Evolutionary conservation across 805 yeast genomes (phyloP), one percentile per base, ranked within the genome.

Genomic region (fission yeast (Schizosaccharomyces pombe)): DNA sequence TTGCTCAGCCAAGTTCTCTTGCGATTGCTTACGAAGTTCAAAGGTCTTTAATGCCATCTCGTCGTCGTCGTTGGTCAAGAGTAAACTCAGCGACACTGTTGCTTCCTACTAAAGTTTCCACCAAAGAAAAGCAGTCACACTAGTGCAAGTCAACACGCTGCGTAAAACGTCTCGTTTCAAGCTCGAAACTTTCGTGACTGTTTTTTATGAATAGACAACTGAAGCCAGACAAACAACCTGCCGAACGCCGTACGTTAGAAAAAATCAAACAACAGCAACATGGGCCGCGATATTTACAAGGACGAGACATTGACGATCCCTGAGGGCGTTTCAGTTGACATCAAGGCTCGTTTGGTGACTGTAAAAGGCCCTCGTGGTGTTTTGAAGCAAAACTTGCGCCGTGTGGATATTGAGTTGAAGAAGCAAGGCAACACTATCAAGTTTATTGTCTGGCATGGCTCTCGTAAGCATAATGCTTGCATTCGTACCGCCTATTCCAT

Each of bases 391-490:
- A 77, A 82, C 77, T 78, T 89, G 70, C 79, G 81, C 71, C 98
- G 91, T 77, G 80, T 91, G 67, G 85, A 89, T 72, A 94, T 91
- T 65, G 81, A 95, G 64, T 89, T 91, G 82, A 54, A 58, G 59
- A 85, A 87, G 77, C 68, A 83, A 62, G 70, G 73, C 69, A 75
- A 68, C 62, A 78, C 76, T 66, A 76, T 91, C 75, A 83, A 82
- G 75, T 78, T 91, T 70, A 77, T 86, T 65, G 95, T 91, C 64
- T 93, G 83, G 82, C 85, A 89, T 72, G 98, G 97, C 77, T 95
- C 85, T 83, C 85, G 97, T 80, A 89, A 89, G 82, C 98, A 91
- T 76, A 97, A 91, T 72, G 99, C 99, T 72, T 83, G 95, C 69
- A 78, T 91, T 72, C 87, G 97, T 80, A 89, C 98, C 60, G 97